Evolutionary conservation across 169 alveolate species (phyloP), one percentile per base, ranked within the genome.

Genomic region (Plasmodium inui): DNA sequence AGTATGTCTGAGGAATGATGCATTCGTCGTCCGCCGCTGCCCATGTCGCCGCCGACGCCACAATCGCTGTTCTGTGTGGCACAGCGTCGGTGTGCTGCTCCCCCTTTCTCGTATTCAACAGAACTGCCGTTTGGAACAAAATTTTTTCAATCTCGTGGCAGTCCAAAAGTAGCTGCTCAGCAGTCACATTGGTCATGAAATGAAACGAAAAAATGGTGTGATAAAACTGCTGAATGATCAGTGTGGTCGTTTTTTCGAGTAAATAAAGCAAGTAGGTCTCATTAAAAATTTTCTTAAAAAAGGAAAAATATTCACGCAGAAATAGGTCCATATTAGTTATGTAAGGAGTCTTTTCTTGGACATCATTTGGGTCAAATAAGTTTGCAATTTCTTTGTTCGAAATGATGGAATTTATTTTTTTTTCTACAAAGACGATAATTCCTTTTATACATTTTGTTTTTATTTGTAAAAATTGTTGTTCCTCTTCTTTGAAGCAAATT

Each of bases 101-200:
- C 28, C 76, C 78, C 55, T 14, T 26, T 84, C n/a, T 44, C 2
- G 70, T 37, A 3, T 28, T 80, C 53, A 61, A n/a, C 19, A 61
- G 39, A 10, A 30, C 19, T 1, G 95, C 84, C 8, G 83, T 70
- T 1, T 34, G 67, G 55, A 81, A 57, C 26, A 96, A 92, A 26
- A 95, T 61, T 28, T 95, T 86, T 55, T 95, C 91, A 7, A 96
- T 86, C 72, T 83, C 94, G 74, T 93, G 94, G 7, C 95, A 91
- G 82, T 96, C 97, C 34, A 96, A 55, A 39, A 96, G 86, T 70
- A 96, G 81, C 46, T 96, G 97, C 84, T 96, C 96, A 17, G 96
- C 94, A 30, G 93, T 85, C 17, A 84, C 67, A 80, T 96, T 94
- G 14, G 96, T 82, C 61, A 92, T 94, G 70, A 39, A 82, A 12